Evolutionary conservation across 768 basidiomycete species (phyloP).

Genomic region (Glaciozyma antarctica): DNA sequence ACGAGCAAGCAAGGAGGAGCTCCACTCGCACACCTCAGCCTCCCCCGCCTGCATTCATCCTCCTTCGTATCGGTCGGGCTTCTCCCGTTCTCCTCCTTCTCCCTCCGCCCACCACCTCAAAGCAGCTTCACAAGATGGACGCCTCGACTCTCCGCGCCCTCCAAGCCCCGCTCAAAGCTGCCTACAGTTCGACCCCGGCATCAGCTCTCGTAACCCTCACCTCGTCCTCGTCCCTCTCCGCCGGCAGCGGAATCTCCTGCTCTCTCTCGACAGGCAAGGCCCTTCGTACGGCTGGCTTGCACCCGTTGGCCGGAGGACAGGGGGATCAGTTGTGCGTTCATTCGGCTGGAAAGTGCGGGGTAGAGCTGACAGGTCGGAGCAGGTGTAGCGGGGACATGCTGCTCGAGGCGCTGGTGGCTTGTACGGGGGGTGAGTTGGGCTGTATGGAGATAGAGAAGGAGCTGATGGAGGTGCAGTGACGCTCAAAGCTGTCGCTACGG

Average conservation of each 20-base stretch:
- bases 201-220: constrained; percentile 1
- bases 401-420: constrained; percentile 9
- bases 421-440: background rate
- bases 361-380: background rate
- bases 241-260: background rate
- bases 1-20: too few species aligned
- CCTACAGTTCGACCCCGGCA: background rate
- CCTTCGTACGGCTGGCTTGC: background rate
- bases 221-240: constrained; percentile 2
- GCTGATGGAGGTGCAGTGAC: background rate
- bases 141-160: background rate
- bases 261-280: background rate
- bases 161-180: constrained; percentile 6
- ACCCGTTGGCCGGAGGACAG: background rate
- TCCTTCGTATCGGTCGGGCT: too few species aligned
- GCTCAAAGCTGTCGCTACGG: constrained; percentile 8
- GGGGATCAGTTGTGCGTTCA: background rate
- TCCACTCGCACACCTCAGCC: too few species aligned
- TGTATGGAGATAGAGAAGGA: too few species aligned
- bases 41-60: too few species aligned
- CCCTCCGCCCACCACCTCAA: too few species aligned
- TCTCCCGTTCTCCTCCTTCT: too few species aligned
- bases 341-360: background rate
- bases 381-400: constrained; percentile 14
- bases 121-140: constrained; percentile 1